A percentile compares a stretch with the other conserved stretches of the same genome.
Evolutionary conservation across 73 alveolate species (phyloP).

Genomic region (Tetrahymena borealis): DNA sequence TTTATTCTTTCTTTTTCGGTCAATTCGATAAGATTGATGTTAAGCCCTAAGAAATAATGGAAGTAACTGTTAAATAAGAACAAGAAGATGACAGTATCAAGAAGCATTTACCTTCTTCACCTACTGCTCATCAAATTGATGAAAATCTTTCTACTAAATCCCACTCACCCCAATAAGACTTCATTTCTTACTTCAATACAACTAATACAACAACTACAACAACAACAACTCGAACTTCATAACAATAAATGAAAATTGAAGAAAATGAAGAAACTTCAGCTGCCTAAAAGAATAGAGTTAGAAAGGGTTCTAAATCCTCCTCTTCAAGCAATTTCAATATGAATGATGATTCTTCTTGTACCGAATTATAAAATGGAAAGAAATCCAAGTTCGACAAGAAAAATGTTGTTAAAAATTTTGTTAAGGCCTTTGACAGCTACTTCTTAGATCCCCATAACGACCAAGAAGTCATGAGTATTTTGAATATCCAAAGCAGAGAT

Average conservation of each 20-base stretch:
- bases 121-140: neutral
- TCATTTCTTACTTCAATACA: neutral
- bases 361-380: neutral
- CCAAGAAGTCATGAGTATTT: neutral
- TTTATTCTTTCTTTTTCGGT: neutral
- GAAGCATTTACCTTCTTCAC: neutral
- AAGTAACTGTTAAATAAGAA: neutral
- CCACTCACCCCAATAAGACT: neutral
- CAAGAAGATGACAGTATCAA: neutral
- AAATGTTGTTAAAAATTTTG: neutral
- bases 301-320: neutral
- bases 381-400: neutral
- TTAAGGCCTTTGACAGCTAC: neutral
- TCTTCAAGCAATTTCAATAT: neutral
- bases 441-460: neutral
- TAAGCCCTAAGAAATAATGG: neutral
- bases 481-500: neutral
- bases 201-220: neutral
- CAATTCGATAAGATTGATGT: neutral
- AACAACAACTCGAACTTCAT: neutral
- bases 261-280: neutral
- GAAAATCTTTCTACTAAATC: neutral
- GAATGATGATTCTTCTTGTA: neutral
- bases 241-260: neutral
- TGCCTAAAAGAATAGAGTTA: neutral